phyloP scores from a whole-genome alignment of 2,329 filamentous ascomycete genomes.

The Epichloe bromicola region DNA sequence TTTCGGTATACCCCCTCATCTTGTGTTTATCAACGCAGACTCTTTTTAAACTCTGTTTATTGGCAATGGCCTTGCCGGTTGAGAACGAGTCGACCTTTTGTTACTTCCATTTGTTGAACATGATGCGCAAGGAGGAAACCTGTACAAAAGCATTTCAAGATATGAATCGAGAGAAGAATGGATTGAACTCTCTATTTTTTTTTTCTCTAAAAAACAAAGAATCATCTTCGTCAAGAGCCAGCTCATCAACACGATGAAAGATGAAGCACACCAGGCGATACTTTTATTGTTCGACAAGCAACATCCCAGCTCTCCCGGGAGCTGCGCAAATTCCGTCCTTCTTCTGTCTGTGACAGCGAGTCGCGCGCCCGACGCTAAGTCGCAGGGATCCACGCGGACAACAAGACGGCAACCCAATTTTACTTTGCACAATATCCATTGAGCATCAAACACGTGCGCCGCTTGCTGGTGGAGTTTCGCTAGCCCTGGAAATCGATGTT shows the following conservation, averaged over 20 bases:
- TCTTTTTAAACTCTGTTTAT: background rate
- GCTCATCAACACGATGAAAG: background rate
- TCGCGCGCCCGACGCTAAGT: background rate
- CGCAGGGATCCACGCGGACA: background rate
- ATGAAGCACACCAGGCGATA: background rate
- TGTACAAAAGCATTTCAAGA: background rate
- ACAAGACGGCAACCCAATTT: slow-evolving; percentile 6
- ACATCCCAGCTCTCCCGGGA: background rate
- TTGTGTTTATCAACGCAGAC: background rate
- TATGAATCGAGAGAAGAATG: background rate
- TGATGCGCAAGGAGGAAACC: background rate
- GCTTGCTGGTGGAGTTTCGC: slow-evolving; percentile 11
- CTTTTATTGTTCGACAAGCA: background rate
- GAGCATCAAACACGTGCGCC: slow-evolving; percentile 22
- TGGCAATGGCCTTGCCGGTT: background rate
- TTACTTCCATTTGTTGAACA: slow-evolving; percentile 2
- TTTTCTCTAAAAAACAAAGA: background rate
- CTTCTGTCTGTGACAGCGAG: background rate
- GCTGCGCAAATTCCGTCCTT: background rate
- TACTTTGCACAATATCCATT: slow-evolving; percentile 16
- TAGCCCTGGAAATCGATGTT: background rate
- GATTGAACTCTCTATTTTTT: background rate
- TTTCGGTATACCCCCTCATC: background rate
- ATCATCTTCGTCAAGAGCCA: background rate
- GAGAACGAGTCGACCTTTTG: background rate